Conservation (phyloP, 305 asterid species). For the Fraxinus floribunda region DNA sequence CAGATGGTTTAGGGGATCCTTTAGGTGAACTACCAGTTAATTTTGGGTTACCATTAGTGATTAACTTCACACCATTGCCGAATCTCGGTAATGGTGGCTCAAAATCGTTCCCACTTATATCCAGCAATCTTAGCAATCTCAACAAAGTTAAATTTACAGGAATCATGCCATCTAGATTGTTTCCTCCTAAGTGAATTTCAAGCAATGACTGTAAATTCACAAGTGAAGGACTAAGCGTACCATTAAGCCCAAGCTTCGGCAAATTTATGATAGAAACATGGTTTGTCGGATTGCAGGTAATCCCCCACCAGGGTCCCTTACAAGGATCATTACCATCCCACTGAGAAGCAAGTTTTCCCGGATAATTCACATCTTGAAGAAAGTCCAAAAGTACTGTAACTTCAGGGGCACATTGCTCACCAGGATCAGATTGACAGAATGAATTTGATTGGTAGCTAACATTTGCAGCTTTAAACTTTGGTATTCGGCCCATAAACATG, state of each 20-base stretch:
- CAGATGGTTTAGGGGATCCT: slow-evolving; percentile 17
- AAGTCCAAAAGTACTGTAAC: slow-evolving; percentile 66
- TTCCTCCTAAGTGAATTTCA: slow-evolving; percentile 68
- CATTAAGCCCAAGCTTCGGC: slow-evolving; percentile 60
- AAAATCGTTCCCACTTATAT: slow-evolving; percentile 55
- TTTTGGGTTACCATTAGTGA: slow-evolving; percentile 41
- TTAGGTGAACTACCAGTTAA: slow-evolving; percentile 26
- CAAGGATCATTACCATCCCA: slow-evolving; percentile 87
- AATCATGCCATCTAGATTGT: slow-evolving; percentile 52
- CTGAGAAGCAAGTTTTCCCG: slow-evolving; percentile 47
- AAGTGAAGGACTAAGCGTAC: slow-evolving; percentile 68
- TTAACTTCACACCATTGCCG: slow-evolving; percentile 39
- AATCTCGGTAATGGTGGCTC: slow-evolving; percentile 70
- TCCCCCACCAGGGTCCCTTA: slow-evolving; percentile 72
- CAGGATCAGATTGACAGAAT: slow-evolving; percentile 58
- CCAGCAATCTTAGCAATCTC: slow-evolving; percentile 51
- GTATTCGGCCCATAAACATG: slow-evolving; percentile 78
- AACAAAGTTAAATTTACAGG: slow-evolving; percentile 55
- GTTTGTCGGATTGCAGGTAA: slow-evolving; percentile 44
- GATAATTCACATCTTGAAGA: slow-evolving; percentile 59
- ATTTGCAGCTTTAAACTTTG: slow-evolving; percentile 51
- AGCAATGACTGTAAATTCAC: slow-evolving; percentile 48
- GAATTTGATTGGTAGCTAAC: slow-evolving; percentile 53
- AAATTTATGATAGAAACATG: slow-evolving; percentile 62
- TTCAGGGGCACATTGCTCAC: slow-evolving; percentile 60